A percentile compares a stretch with the other conserved stretches of the same genome.
Evolutionary conservation across 2,329 filamentous ascomycete species (phyloP).

Genomic region (Nigrospora sphaerica): DNA sequence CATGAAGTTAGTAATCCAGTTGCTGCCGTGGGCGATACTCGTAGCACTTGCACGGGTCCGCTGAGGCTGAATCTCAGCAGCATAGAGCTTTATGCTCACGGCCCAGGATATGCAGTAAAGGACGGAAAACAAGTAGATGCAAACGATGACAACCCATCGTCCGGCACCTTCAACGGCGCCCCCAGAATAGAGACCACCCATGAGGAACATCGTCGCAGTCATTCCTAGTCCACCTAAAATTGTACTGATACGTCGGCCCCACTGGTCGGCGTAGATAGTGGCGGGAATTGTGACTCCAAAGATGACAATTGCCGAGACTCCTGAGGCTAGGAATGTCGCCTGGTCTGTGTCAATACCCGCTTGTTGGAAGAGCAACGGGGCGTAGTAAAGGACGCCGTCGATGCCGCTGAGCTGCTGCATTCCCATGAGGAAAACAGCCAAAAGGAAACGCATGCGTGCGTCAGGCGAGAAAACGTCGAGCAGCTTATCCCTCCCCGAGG

Average conservation of each 20-base stretch:
- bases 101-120: slow-evolving; percentile 43
- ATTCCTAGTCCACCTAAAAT: slow-evolving; percentile 45
- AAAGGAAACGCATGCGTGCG: slow-evolving; percentile 35
- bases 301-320: slow-evolving; percentile 50
- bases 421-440: slow-evolving; percentile 51
- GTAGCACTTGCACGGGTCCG: slow-evolving; percentile 47
- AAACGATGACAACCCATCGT: slow-evolving; percentile 43
- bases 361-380: slow-evolving; percentile 7
- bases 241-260: slow-evolving; percentile 45
- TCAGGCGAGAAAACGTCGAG: slow-evolving; percentile 25
- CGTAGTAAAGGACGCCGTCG: slow-evolving; percentile 48
- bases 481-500: too few species aligned
- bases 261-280: slow-evolving; percentile 44
- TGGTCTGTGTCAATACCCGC: slow-evolving; percentile 3
- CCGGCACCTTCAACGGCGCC: slow-evolving; percentile 30
- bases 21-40: slow-evolving; percentile 45
- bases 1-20: slow-evolving; percentile 41
- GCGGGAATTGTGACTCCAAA: slow-evolving; percentile 44
- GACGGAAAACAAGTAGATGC: slow-evolving; percentile 43
- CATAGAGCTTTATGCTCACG: slow-evolving; percentile 45
- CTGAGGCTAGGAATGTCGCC: slow-evolving; percentile 34
- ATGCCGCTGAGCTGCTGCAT: slow-evolving; percentile 56
- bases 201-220: slow-evolving; percentile 41
- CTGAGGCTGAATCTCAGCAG: slow-evolving; percentile 49
- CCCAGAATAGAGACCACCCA: slow-evolving; percentile 42